Percentiles rank a stretch among this genome's conserved stretches.
These are phyloP conservation scores for Aphanomyces euteiches DNA, from an alignment of 352 stramenopile genomes.

Conservation along the genomic window DNA sequence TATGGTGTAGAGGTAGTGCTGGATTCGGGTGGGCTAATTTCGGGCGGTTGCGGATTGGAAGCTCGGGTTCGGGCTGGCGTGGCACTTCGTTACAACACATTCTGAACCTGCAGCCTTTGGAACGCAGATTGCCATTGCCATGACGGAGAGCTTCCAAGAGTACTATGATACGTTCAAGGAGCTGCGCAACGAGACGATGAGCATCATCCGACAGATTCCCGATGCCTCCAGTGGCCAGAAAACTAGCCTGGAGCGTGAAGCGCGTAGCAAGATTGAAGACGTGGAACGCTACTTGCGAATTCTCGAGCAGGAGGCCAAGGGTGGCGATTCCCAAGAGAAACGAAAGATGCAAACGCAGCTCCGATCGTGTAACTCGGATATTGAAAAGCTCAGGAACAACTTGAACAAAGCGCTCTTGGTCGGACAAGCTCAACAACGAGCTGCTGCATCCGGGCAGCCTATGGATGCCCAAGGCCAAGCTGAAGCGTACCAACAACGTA, in stretches of 20 bases:
- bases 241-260: slow-evolving; percentile 5
- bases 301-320: slow-evolving; percentile 73
- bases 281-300: slow-evolving; percentile 60
- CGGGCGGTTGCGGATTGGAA: neutral
- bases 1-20: neutral
- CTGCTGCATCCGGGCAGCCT: neutral
- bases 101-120: neutral
- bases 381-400: slow-evolving; percentile 82
- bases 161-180: slow-evolving; percentile 30
- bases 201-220: slow-evolving; percentile 18
- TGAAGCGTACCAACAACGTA: slow-evolving; percentile 56
- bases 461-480: slow-evolving; percentile 17
- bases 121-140: slow-evolving; percentile 9
- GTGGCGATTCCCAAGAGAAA: slow-evolving; percentile 71
- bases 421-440: slow-evolving; percentile 63
- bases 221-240: neutral
- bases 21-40: neutral
- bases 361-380: slow-evolving; percentile 73
- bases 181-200: slow-evolving; percentile 4
- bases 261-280: slow-evolving; percentile 9
- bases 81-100: neutral
- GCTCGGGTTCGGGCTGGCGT: neutral
- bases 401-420: slow-evolving; percentile 73
- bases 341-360: slow-evolving; percentile 68
- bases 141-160: slow-evolving; percentile 27